Conservation (phyloP, 2,329 filamentous ascomycete species). For the Colletotrichum musicola region DNA sequence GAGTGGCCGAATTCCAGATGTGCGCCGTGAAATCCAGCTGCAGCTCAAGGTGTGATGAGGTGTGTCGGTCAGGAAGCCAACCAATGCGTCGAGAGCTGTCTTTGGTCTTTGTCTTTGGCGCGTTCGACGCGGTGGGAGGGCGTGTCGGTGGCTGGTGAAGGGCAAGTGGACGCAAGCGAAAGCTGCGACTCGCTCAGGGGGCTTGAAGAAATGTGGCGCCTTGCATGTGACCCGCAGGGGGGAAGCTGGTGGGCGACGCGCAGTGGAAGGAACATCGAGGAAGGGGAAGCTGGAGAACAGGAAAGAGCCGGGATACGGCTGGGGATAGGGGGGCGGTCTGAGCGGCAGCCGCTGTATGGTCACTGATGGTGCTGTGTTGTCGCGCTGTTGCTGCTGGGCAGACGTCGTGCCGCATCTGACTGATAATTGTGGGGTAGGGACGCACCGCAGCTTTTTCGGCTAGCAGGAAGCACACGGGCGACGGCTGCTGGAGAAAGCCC, state of each 20-base stretch:
- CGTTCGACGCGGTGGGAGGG: conserved; percentile 37
- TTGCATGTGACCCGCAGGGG: conserved; percentile 36
- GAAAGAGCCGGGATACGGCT: conserved; percentile 24
- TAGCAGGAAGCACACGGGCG: conserved; percentile 20
- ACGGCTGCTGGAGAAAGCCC: conserved; percentile 16
- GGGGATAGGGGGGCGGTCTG: conserved; percentile 23
- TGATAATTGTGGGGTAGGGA: conserved; percentile 13
- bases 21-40: conserved; percentile 26
- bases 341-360: conserved; percentile 17
- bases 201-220: conserved; percentile 38
- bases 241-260: conserved; percentile 12
- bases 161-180: conserved; percentile 14
- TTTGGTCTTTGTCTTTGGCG: conserved; percentile 32
- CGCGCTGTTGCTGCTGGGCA: too few species aligned
- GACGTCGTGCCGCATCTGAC: not conserved
- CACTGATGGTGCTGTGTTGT: not conserved
- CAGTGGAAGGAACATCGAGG: conserved; percentile 8
- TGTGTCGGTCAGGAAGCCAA: conserved; percentile 35
- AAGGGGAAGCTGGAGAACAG: not conserved
- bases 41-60: conserved; percentile 30
- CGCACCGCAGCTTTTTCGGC: conserved; percentile 27
- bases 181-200: not conserved
- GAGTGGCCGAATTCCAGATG: conserved; percentile 14
- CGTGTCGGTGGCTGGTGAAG: conserved; percentile 31
- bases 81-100: conserved; percentile 29